Evolutionary conservation across 257 asterid genomes (phyloP).

Genomic region (Agastache rugosa): DNA sequence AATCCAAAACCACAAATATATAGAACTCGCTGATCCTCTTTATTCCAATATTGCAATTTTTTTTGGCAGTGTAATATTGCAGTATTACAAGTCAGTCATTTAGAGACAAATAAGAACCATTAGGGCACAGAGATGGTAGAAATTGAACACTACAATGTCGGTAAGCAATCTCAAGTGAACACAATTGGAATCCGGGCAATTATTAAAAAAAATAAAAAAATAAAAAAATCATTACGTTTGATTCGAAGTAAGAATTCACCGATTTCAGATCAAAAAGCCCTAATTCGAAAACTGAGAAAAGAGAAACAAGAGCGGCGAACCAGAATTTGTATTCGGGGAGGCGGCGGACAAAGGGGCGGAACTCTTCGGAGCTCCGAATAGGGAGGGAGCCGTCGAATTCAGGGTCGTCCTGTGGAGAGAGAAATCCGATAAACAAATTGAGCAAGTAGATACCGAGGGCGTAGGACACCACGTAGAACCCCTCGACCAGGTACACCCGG

Average conservation of each 20-base stretch:
- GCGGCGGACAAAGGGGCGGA: conserved; percentile 71
- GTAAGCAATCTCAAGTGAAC: not conserved
- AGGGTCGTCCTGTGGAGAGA: conserved; percentile 69
- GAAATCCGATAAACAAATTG: conserved; percentile 55
- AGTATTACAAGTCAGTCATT: not conserved
- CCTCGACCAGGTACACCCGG: conserved; percentile 57
- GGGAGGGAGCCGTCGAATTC: conserved; percentile 52
- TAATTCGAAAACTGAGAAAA: not conserved
- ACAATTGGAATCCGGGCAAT: not conserved
- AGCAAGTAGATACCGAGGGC: conserved; percentile 64
- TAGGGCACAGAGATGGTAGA: not conserved
- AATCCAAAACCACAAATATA: not conserved
- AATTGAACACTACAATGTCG: not conserved
- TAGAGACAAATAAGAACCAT: not conserved
- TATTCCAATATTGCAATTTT: not conserved
- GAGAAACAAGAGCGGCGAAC: conserved; percentile 35
- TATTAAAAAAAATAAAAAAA: not conserved
- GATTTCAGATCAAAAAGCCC: conserved; percentile 23
- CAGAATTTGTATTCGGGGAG: conserved; percentile 67
- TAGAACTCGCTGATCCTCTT: not conserved
- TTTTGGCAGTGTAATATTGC: not conserved
- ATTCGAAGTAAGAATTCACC: not conserved
- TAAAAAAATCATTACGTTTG: too few relatives aligned
- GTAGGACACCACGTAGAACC: conserved; percentile 69
- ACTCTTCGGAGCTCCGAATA: conserved; percentile 59